A percentile compares a stretch with the other conserved stretches of the same genome.
phyloP scores from a whole-genome alignment of 768 basidiomycete genomes.

The Symmetrospora coprosmae region DNA sequence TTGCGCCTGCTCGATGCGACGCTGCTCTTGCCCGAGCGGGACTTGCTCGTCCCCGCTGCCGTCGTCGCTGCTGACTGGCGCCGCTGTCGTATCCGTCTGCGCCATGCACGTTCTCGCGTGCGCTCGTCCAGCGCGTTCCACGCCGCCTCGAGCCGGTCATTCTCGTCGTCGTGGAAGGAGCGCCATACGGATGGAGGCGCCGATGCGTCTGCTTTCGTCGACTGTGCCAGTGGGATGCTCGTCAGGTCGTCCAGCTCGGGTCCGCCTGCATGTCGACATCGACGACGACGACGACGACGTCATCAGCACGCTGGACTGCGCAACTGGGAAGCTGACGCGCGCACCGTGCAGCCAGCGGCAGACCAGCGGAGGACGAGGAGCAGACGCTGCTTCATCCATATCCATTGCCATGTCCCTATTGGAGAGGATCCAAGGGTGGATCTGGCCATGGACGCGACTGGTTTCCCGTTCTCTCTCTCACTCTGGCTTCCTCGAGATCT shows the following conservation, averaged over 20 bases:
- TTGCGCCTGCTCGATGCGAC: conserved; percentile 7
- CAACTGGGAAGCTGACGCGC: background rate
- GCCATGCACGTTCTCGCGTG: conserved; percentile 8
- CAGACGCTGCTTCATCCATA: too few relatives aligned
- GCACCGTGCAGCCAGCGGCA: conserved; percentile 17
- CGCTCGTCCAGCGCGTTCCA: conserved; percentile 10
- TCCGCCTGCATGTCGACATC: too few relatives aligned
- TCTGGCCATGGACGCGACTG: too few relatives aligned
- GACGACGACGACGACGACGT: too few relatives aligned
- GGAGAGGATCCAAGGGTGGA: too few relatives aligned
- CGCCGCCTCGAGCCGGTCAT: conserved; percentile 17
- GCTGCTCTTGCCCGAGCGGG: conserved; percentile 6
- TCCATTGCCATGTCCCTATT: too few relatives aligned
- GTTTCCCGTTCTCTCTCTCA: too few relatives aligned
- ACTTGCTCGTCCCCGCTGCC: background rate
- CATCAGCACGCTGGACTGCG: background rate
- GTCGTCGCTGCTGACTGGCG: too few relatives aligned
- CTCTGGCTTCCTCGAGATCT: too few relatives aligned
- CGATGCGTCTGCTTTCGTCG: background rate
- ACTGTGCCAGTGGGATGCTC: background rate
- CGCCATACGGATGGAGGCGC: conserved; percentile 3
- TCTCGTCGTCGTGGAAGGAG: conserved; percentile 20
- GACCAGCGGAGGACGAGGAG: background rate
- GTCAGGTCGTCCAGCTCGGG: conserved; percentile 15
- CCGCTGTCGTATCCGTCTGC: too few relatives aligned